phyloP scores from a whole-genome alignment of 2,329 filamentous ascomycete genomes.

The Alternaria gansuensis region DNA sequence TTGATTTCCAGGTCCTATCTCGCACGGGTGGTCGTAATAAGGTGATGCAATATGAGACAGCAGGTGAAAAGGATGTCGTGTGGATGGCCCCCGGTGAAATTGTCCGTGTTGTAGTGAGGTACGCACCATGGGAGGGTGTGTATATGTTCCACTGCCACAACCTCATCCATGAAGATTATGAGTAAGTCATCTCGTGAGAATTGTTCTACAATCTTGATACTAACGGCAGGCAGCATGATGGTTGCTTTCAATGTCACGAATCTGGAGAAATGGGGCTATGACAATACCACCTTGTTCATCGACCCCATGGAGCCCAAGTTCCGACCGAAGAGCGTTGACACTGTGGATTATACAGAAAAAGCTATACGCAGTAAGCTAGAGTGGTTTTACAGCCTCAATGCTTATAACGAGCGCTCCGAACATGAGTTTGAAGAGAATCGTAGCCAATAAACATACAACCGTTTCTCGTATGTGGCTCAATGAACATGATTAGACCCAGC shows the following conservation, averaged over 20 bases:
- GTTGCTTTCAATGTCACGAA: slow-evolving; percentile 56
- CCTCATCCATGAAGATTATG: slow-evolving; percentile 57
- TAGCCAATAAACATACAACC: background rate
- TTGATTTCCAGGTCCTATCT: slow-evolving; percentile 65
- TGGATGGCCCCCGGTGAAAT: slow-evolving; percentile 62
- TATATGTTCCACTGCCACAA: slow-evolving; percentile 61
- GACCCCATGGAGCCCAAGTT: slow-evolving; percentile 45
- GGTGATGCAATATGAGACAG: slow-evolving; percentile 63
- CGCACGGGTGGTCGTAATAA: slow-evolving; percentile 56
- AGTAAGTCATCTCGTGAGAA: slow-evolving; percentile 30
- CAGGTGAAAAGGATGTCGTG: slow-evolving; percentile 67
- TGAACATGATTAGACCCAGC: background rate
- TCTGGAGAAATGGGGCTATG: slow-evolving; percentile 48
- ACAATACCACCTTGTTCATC: slow-evolving; percentile 45
- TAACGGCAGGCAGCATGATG: slow-evolving; percentile 49
- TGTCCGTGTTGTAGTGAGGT: slow-evolving; percentile 41
- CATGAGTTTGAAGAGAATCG: background rate
- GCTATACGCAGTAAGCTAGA: slow-evolving; percentile 43
- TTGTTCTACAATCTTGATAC: background rate
- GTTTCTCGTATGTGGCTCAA: background rate
- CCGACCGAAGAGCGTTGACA: slow-evolving; percentile 35
- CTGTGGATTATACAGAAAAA: slow-evolving; percentile 36
- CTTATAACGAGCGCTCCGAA: slow-evolving; percentile 37
- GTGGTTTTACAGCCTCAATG: slow-evolving; percentile 44
- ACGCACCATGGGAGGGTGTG: slow-evolving; percentile 57